Evolutionary conservation across 495 filamentous ascomycete species (phyloP).

Genomic region (Arthonia radiata): DNA sequence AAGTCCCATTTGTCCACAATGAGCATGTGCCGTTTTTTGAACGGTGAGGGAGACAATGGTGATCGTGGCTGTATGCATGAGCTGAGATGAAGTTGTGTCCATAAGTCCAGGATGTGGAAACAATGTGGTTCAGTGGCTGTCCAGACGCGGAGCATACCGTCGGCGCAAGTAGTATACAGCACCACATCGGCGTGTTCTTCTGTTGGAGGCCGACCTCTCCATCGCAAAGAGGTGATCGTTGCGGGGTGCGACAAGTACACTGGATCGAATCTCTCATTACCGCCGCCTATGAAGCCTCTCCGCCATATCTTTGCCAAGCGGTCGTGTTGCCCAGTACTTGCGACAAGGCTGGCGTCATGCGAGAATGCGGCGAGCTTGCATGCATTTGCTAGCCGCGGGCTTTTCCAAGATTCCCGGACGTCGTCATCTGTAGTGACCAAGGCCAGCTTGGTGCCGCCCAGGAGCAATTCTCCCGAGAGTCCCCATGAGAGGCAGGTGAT

Average conservation of each 20-base stretch:
- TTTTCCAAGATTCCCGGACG: conserved; percentile 41
- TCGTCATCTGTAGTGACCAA: conserved; percentile 33
- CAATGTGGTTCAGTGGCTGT: conserved; percentile 49
- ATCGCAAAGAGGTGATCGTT: conserved; percentile 58
- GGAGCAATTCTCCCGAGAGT: conserved; percentile 51
- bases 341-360: conserved; percentile 62
- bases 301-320: conserved; percentile 83
- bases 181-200: conserved; percentile 61
- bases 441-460: conserved; percentile 43
- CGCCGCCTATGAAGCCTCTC: conserved; percentile 56
- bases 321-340: conserved; percentile 58
- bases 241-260: conserved; percentile 68
- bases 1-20: conserved; percentile 72
- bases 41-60: conserved; percentile 14
- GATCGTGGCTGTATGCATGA: conserved; percentile 33
- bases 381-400: conserved; percentile 41
- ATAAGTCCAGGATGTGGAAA: conserved; percentile 45
- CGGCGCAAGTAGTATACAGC: conserved; percentile 79
- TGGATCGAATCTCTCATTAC: conserved; percentile 72
- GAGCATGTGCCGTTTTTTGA: conserved; percentile 43
- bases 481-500: conserved; percentile 67
- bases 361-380: conserved; percentile 61
- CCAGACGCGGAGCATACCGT: conserved; percentile 67
- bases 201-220: conserved; percentile 42
- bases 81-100: conserved; percentile 59